phyloP scores from a whole-genome alignment of 192 early-diverging fungal species.

The Kickxella alabastrina region DNA sequence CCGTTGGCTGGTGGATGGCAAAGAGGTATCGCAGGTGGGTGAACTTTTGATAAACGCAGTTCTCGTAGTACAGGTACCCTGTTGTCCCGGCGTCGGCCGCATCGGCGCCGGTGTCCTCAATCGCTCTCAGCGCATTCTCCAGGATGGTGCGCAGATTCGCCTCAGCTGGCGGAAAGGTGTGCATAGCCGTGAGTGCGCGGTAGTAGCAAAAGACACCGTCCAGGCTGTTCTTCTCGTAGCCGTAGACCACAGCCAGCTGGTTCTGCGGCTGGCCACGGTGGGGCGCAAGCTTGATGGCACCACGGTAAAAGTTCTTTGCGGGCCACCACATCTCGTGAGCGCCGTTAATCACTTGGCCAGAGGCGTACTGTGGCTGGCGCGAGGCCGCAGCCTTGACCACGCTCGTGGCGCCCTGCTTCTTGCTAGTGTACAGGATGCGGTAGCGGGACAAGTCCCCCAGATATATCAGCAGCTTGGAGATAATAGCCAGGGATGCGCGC shows the following conservation, averaged over 20 bases:
- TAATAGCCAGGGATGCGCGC: slow-evolving; percentile 26
- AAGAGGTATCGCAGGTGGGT: slow-evolving; percentile 40
- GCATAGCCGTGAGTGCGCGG: slow-evolving; percentile 30
- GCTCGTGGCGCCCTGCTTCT: slow-evolving; percentile 11
- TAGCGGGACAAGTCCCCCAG: slow-evolving; percentile 47
- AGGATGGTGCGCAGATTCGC: slow-evolving; percentile 35
- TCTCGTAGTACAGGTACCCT: slow-evolving; percentile 20
- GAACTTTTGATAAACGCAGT: slow-evolving; percentile 23
- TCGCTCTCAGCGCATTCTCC: slow-evolving; percentile 24
- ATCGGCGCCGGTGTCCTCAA: slow-evolving; percentile 2
- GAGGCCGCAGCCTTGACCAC: background rate
- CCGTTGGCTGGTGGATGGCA: slow-evolving; percentile 16
- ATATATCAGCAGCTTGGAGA: slow-evolving; percentile 28
- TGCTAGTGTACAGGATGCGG: slow-evolving; percentile 26
- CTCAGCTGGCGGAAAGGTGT: slow-evolving; percentile 25
- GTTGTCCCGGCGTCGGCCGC: background rate
- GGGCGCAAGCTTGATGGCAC: slow-evolving; percentile 37
- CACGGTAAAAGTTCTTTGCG: slow-evolving; percentile 42
- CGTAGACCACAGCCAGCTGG: slow-evolving; percentile 44
- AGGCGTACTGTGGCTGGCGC: slow-evolving; percentile 5
- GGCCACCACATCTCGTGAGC: slow-evolving; percentile 25
- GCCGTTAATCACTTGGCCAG: too few species aligned
- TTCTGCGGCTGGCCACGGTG: slow-evolving; percentile 46
- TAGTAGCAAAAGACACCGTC: slow-evolving; percentile 38
- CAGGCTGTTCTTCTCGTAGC: slow-evolving; percentile 34